Conservation (phyloP, 345 rosid genomes). For the Orychophragmus violaceus region DNA sequence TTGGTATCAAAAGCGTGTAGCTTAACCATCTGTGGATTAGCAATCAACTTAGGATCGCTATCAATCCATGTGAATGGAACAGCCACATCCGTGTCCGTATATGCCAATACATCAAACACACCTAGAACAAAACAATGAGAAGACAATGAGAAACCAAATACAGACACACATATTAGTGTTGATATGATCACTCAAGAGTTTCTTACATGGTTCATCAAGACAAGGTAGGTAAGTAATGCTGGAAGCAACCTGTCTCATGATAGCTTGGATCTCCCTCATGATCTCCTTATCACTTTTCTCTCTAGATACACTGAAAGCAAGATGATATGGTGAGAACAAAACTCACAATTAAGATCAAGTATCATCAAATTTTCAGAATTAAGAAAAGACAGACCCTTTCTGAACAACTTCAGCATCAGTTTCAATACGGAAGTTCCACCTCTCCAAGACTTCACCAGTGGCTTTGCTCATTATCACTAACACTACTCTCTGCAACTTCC, state of each 20-base stretch:
- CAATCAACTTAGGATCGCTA: slow-evolving; percentile 89
- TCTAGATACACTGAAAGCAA: slow-evolving; percentile 56
- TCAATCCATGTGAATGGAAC: slow-evolving; percentile 94
- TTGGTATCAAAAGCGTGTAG: slow-evolving; percentile 91
- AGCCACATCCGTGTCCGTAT: slow-evolving; percentile 78
- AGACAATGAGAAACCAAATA: neutral
- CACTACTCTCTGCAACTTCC: slow-evolving; percentile 83
- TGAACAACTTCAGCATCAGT: slow-evolving; percentile 77
- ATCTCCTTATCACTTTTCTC: slow-evolving; percentile 95
- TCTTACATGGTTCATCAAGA: slow-evolving; percentile 81
- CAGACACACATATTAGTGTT: neutral
- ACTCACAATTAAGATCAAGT: neutral
- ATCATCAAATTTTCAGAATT: neutral
- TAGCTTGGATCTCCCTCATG: slow-evolving; percentile 93
- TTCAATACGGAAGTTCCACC: slow-evolving; percentile 92
- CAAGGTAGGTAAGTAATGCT: slow-evolving; percentile 72
- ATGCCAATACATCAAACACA: slow-evolving; percentile 91
- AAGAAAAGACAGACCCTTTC: slow-evolving; percentile 51
- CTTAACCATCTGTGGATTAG: slow-evolving; percentile 97
- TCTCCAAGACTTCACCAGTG: slow-evolving; percentile 74
- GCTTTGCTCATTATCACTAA: slow-evolving; percentile 85
- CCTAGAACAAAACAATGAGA: slow-evolving; percentile 33
- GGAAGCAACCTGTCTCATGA: slow-evolving; percentile 65
- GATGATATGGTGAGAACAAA: neutral
- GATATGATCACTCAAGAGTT: neutral